Percentiles rank a stretch among this genome's conserved stretches.
Evolutionary conservation across 768 basidiomycete genomes (phyloP).

Genomic region (Coprinopsis marcescibilis): DNA sequence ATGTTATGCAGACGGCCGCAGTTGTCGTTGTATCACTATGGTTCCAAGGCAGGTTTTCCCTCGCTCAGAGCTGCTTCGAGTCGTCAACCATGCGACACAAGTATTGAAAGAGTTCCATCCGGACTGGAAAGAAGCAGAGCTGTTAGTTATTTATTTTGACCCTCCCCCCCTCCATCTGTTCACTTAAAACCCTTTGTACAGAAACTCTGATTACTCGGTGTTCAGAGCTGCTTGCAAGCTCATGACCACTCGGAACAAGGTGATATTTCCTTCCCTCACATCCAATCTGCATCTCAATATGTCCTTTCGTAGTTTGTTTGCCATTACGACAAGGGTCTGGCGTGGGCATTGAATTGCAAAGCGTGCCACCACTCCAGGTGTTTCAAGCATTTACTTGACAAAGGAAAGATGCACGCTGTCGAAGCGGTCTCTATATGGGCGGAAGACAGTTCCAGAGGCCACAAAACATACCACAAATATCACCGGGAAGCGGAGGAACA

Average conservation of each 20-base stretch:
- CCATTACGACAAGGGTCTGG: neutral
- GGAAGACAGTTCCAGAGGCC: slow-evolving; percentile 18
- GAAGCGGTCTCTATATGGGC: slow-evolving; percentile 23
- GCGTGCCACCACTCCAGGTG: slow-evolving; percentile 35
- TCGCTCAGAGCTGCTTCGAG: slow-evolving; percentile 35
- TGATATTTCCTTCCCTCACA: neutral
- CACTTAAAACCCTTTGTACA: neutral
- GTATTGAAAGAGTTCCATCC: neutral
- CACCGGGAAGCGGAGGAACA: slow-evolving; percentile 20
- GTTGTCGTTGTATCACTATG: slow-evolving; percentile 62
- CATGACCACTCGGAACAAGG: neutral
- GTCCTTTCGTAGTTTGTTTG: slow-evolving; percentile 1
- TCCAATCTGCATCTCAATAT: neutral
- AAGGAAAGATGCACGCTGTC: slow-evolving; percentile 30
- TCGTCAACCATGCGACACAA: neutral
- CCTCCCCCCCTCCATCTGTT: neutral
- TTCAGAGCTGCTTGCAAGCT: slow-evolving; percentile 1
- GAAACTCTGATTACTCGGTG: slow-evolving; percentile 2
- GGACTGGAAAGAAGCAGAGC: neutral
- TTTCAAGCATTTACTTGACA: slow-evolving; percentile 30
- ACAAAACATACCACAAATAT: slow-evolving; percentile 26
- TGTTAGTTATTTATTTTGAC: neutral
- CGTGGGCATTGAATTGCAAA: slow-evolving; percentile 30
- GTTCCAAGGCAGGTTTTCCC: slow-evolving; percentile 46
- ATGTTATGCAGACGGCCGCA: slow-evolving; percentile 76